phyloP scores from a whole-genome alignment of 495 filamentous ascomycete genomes.

The Aspergillus mulundensis region DNA sequence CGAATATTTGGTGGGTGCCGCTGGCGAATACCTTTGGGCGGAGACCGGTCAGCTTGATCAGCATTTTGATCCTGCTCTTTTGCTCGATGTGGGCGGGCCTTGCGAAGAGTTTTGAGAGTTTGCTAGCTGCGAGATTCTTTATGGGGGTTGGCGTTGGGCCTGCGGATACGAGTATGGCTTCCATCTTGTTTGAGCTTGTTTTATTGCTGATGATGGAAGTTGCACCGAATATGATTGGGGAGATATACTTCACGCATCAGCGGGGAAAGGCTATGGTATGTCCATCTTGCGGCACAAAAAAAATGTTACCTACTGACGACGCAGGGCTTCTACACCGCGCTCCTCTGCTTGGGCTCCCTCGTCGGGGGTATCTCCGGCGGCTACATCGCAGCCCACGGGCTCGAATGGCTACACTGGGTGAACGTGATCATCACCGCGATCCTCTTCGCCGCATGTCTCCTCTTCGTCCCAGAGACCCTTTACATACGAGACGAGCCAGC shows the following conservation, averaged over 20 bases:
- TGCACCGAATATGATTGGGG: conserved; percentile 18
- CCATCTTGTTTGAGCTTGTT: neutral
- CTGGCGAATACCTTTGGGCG: conserved; percentile 18
- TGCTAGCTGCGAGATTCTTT: conserved; percentile 16
- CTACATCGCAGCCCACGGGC: conserved; percentile 14
- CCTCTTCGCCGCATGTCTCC: conserved; percentile 11
- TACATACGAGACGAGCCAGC: neutral
- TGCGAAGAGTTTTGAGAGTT: conserved; percentile 13
- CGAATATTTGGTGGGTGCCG: conserved; percentile 19
- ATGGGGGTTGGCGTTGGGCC: conserved; percentile 18
- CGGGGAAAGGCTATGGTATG: conserved; percentile 18
- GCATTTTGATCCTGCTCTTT: conserved; percentile 13
- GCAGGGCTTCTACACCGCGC: conserved; percentile 17
- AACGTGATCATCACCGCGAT: conserved; percentile 14
- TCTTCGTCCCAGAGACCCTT: conserved; percentile 15
- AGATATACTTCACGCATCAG: conserved; percentile 20
- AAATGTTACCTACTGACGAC: too few relatives aligned
- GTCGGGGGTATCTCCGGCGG: conserved; percentile 18
- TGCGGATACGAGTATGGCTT: conserved; percentile 14
- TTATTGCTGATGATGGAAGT: conserved; percentile 5
- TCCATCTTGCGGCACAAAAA: too few relatives aligned
- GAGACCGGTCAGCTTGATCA: conserved; percentile 9
- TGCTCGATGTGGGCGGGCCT: conserved; percentile 15
- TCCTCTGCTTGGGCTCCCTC: conserved; percentile 12
- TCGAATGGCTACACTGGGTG: conserved; percentile 20